A percentile compares a stretch with the other conserved stretches of the same genome.
Conservation (phyloP, 1,139 yeast genomes). For the Protomyces macrosporus region DNA sequence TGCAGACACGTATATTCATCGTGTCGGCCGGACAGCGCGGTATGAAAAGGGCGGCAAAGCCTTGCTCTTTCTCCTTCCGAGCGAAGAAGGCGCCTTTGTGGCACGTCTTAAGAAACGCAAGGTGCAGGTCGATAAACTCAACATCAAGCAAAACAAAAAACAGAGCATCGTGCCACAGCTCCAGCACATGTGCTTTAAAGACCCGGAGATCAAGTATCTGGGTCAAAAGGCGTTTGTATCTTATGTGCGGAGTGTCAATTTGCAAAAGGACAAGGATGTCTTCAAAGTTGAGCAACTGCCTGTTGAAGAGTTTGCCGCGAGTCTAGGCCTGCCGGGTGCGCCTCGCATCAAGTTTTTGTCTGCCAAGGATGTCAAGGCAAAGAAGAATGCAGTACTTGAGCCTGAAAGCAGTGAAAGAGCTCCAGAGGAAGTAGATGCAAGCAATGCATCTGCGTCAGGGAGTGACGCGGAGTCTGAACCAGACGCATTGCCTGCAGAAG, state of each 20-base stretch:
- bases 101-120: constrained; percentile 57
- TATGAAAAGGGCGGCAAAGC: constrained; percentile 88
- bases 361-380: constrained; percentile 51
- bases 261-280: constrained; percentile 82
- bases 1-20: constrained; percentile 86
- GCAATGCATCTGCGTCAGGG: neutral
- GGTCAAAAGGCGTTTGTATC: constrained; percentile 96
- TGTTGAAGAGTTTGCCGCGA: constrained; percentile 74
- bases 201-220: constrained; percentile 81
- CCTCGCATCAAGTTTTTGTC: constrained; percentile 79
- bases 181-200: constrained; percentile 85
- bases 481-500: constrained; percentile 55
- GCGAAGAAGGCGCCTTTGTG: constrained; percentile 75
- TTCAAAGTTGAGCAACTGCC: constrained; percentile 74
- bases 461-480: constrained; percentile 42
- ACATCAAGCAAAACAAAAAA: constrained; percentile 69
- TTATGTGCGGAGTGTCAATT: constrained; percentile 73
- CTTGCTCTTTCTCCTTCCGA: constrained; percentile 71
- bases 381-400: constrained; percentile 76
- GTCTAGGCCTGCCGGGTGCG: constrained; percentile 92
- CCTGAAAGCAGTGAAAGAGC: constrained; percentile 41
- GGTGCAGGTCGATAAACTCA: constrained; percentile 66
- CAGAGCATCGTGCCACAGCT: constrained; percentile 76
- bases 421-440: constrained; percentile 47
- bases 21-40: constrained; percentile 96